phyloP scores from a whole-genome alignment of 164 flowering plant species.

The Piper longum region DNA sequence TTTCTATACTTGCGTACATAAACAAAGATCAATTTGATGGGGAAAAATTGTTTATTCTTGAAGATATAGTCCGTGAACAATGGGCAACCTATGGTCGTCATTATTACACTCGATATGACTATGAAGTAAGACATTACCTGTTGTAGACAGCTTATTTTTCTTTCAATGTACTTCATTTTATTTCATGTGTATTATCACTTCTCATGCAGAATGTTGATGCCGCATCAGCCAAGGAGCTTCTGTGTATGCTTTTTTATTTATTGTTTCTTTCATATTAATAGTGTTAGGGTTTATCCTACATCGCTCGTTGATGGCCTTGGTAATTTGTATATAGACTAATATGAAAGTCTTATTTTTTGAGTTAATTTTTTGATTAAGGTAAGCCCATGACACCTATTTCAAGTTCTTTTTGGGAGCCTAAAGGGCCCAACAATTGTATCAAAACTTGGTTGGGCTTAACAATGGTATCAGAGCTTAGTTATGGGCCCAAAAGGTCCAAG shows the following conservation, averaged over 20 bases:
- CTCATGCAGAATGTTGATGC: constrained; percentile 84
- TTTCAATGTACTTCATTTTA: background rate
- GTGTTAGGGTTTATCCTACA: background rate
- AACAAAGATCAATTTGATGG: constrained; percentile 71
- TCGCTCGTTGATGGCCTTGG: no score
- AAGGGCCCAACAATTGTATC: no score
- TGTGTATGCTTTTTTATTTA: constrained; percentile 5
- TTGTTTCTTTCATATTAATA: no score
- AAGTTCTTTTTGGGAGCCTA: no score
- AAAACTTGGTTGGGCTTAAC: no score
- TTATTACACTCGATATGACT: constrained; percentile 93
- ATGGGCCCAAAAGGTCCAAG: no score
- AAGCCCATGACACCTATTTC: no score
- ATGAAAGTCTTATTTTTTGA: no score
- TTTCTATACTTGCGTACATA: constrained; percentile 74
- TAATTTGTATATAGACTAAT: no score
- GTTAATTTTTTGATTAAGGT: no score
- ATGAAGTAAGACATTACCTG: constrained; percentile 47
- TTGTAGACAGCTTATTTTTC: background rate
- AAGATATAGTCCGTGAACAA: constrained; percentile 85
- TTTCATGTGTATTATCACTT: constrained; percentile 9
- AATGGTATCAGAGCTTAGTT: no score
- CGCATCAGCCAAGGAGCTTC: constrained; percentile 77
- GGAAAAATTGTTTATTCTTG: constrained; percentile 75
- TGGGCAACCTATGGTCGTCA: constrained; percentile 94